Evolutionary conservation across 495 filamentous ascomycete species (phyloP).

Genomic region (Aspergillus indologenus): DNA sequence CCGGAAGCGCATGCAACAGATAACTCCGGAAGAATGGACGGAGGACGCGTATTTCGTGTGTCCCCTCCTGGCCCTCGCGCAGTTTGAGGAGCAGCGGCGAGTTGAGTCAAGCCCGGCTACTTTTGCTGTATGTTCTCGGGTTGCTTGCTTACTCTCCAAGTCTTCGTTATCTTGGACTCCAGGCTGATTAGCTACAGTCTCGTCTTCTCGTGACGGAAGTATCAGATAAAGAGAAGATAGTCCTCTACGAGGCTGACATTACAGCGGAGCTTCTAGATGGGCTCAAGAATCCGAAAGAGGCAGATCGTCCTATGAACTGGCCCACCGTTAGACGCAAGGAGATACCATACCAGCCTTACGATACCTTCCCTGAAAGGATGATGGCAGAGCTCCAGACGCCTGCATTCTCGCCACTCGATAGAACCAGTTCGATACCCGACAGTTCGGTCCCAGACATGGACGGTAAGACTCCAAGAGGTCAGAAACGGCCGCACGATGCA

Average conservation of each 20-base stretch:
- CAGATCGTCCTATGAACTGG: conserved; percentile 5
- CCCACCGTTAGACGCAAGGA: conserved; percentile 13
- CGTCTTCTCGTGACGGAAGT: conserved; percentile 20
- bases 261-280: conserved; percentile 15
- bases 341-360: conserved; percentile 17
- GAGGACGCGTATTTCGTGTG: conserved; percentile 24
- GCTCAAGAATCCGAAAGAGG: conserved; percentile 10
- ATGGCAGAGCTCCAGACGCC: conserved; percentile 7
- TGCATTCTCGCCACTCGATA: too few relatives aligned
- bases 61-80: conserved; percentile 22
- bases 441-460: too few relatives aligned
- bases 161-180: conserved; percentile 6
- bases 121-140: conserved; percentile 14
- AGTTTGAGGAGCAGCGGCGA: conserved; percentile 14
- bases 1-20: conserved; percentile 3
- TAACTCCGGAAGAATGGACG: conserved; percentile 19
- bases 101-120: neutral
- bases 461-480: too few relatives aligned
- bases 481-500: too few relatives aligned
- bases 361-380: conserved; percentile 15
- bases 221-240: conserved; percentile 12
- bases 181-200: conserved; percentile 15
- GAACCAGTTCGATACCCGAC: too few relatives aligned
- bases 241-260: conserved; percentile 18
- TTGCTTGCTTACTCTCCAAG: too few relatives aligned